Percentiles rank a stretch among this genome's conserved stretches.
phyloP scores from a whole-genome alignment of 1,284 basidiomycete genomes.

The Ceraceosorus bombacis region DNA sequence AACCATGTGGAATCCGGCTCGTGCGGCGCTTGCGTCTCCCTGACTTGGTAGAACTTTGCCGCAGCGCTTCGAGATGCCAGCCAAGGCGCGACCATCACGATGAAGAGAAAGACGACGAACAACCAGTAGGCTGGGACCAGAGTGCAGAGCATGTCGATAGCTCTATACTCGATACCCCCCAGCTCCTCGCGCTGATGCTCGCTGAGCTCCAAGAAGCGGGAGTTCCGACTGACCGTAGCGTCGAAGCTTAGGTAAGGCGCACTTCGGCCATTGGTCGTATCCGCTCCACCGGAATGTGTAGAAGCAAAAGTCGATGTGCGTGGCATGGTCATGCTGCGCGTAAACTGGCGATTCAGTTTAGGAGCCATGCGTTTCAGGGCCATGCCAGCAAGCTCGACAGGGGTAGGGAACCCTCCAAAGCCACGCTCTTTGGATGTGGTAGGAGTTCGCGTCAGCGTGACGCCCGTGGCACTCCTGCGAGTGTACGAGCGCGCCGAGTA shows the following conservation, averaged over 20 bases:
- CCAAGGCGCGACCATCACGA: constrained; percentile 40
- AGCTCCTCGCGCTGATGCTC: constrained; percentile 81
- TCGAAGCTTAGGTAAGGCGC: constrained; percentile 82
- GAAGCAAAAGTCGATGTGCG: constrained; percentile 59
- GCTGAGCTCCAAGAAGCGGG: constrained; percentile 70
- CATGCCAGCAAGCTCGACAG: constrained; percentile 57
- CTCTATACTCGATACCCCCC: constrained; percentile 90
- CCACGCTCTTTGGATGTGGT: constrained; percentile 48
- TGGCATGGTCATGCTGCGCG: constrained; percentile 58
- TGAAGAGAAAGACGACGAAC: constrained; percentile 19
- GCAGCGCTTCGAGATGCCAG: constrained; percentile 30
- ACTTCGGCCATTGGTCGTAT: constrained; percentile 15
- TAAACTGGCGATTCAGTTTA: constrained; percentile 24
- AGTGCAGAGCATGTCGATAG: constrained; percentile 63
- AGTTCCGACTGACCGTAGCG: constrained; percentile 59
- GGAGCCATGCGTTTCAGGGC: constrained; percentile 49
- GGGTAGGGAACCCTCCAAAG: constrained; percentile 85
- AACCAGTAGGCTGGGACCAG: constrained; percentile 37
- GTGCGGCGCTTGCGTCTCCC: constrained; percentile 33
- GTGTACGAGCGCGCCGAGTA: constrained; percentile 21
- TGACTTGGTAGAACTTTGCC: constrained; percentile 28
- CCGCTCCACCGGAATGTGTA: constrained; percentile 45
- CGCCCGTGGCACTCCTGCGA: constrained; percentile 16
- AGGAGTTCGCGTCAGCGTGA: constrained; percentile 49
- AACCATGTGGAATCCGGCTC: constrained; percentile 59